These are phyloP conservation scores for Monosporascus sp. DNA, from an alignment of 2,329 filamentous ascomycete species.

Conservation along the genomic window DNA sequence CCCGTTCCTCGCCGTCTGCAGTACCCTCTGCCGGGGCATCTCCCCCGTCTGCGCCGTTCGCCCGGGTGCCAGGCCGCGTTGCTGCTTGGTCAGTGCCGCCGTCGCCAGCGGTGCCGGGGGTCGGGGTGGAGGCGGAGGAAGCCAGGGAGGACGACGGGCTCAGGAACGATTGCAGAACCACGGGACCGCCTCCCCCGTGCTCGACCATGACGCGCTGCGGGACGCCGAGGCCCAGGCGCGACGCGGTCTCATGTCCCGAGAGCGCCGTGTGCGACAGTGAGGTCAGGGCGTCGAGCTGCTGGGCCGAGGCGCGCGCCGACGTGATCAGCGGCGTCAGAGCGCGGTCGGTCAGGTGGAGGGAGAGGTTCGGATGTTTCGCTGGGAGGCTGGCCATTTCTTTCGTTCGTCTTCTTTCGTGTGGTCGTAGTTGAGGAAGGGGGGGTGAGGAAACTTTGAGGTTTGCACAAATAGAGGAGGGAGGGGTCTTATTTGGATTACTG, in stretches of 20 bases:
- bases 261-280: slow-evolving; percentile 49
- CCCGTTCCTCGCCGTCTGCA: not conserved
- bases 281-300: slow-evolving; percentile 46
- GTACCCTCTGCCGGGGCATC: not conserved
- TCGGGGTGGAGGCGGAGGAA: not conserved
- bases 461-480: too few relatives aligned
- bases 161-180: slow-evolving; percentile 27
- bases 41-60: not conserved
- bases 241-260: slow-evolving; percentile 46
- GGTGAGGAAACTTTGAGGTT: too few relatives aligned
- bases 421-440: too few relatives aligned
- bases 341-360: slow-evolving; percentile 54
- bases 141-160: slow-evolving; percentile 8
- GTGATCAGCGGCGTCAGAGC: slow-evolving; percentile 54
- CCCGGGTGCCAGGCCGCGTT: not conserved
- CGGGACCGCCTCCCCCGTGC: slow-evolving; percentile 33
- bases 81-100: not conserved
- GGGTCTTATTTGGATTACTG: too few relatives aligned
- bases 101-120: not conserved
- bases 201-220: slow-evolving; percentile 57
- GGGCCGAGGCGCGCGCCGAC: slow-evolving; percentile 39
- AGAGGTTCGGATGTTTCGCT: slow-evolving; percentile 45
- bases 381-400: slow-evolving; percentile 37
- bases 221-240: slow-evolving; percentile 47
- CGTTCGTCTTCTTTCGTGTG: not conserved